Evolutionary conservation across 768 basidiomycete species (phyloP), one percentile per base, ranked within the genome.

Genomic region (Neoboletus brunneissimus): DNA sequence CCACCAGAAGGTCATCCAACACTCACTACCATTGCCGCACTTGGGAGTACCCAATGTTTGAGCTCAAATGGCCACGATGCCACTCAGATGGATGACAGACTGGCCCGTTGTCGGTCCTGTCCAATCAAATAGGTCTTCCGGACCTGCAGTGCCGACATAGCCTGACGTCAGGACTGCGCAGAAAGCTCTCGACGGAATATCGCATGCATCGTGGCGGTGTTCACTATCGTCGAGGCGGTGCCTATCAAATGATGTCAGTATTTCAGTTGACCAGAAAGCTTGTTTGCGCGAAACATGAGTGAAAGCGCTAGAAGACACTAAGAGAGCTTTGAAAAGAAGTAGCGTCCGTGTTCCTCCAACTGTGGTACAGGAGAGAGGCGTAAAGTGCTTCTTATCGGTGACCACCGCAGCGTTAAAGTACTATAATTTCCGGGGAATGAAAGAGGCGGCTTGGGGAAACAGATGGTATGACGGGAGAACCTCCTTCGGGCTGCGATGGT

Each of bases 381-480:
- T 35, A 44, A 57, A 53, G 52, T 45, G 41, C 55, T 53, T 67
- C 52, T 47, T 53, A 58, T 58, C 46, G 32, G 43, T 51, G 54
- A 53, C 58, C 40, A 18, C 41, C 49, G 44, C 53, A 65, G 45
- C 32, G 47, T 41, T 23, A 52, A 55, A 56, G 54, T 42, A 38
- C 18, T 3, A 56, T 68, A 65, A 70, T 68, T 60, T 70, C 67
- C 67, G 67, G 56, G 16, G 63, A 65, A 68, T 66, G 67, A 68
- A 67, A 48, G 20, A 27, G 50, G 42, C 18, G 27, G 46, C 25
- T 38, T 58, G 51, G 45, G 56, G 48, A 13, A 32, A 55, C 43
- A 45, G 55, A 54, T 59, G 59, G 46, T 57, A 63, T 53, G 60
- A 59, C 37, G 53, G 27, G 22, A 49, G 58, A 53, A 59, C 55